A percentile compares a stretch with the other conserved stretches of the same genome.
phyloP scores from a whole-genome alignment of 768 basidiomycete genomes.

The Tulasnella sp. region DNA sequence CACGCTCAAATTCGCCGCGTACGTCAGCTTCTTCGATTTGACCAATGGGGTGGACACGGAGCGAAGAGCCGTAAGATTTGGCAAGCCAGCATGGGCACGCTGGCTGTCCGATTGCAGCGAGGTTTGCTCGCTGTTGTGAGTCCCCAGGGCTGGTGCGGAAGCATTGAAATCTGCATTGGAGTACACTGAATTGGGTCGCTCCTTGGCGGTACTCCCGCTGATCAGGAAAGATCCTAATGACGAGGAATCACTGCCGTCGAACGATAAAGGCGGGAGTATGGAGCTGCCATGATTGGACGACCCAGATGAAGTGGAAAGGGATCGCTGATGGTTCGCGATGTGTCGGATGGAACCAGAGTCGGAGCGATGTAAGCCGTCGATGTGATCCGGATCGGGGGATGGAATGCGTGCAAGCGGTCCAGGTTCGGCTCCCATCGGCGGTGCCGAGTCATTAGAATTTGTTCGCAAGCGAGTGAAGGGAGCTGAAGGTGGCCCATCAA shows the following conservation, averaged over 20 bases:
- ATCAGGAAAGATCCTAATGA: background rate
- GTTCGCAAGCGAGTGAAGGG: conserved; percentile 44
- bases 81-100: too few relatives aligned
- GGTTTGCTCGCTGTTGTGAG: background rate
- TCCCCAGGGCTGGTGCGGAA: conserved; percentile 52
- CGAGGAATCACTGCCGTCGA: conserved; percentile 29
- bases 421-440: conserved; percentile 42
- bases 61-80: conserved; percentile 43
- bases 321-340: conserved; percentile 30
- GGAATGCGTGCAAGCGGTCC: conserved; percentile 78
- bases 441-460: conserved; percentile 65
- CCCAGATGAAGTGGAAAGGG: conserved; percentile 10
- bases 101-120: too few relatives aligned
- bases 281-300: conserved; percentile 24
- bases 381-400: conserved; percentile 74
- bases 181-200: conserved; percentile 42
- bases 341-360: conserved; percentile 29
- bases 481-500: conserved; percentile 35
- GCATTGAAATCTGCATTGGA: conserved; percentile 75
- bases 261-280: conserved; percentile 49
- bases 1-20: conserved; percentile 85
- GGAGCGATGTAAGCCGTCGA: conserved; percentile 62
- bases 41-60: conserved; percentile 47
- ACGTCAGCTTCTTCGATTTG: conserved; percentile 58
- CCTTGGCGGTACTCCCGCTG: conserved; percentile 7